Evolutionary conservation across 176 grass and related monocot genomes (phyloP).

Genomic region (Chrysopogon serrulatus): DNA sequence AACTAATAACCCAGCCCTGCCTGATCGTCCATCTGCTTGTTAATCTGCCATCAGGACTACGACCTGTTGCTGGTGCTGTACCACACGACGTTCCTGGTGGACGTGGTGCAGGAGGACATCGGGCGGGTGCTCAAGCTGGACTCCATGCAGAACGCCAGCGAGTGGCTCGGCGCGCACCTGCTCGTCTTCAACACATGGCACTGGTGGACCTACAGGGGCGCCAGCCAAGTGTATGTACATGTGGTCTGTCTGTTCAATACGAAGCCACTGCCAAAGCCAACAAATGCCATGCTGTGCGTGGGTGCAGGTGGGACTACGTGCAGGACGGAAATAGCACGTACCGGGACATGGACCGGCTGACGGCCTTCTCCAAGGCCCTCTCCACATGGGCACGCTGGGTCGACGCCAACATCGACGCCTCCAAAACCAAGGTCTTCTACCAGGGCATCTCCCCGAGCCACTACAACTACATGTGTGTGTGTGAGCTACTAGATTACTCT

Average conservation of each 20-base stretch:
- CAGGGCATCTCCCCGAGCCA: constrained; percentile 68
- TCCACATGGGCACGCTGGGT: constrained; percentile 54
- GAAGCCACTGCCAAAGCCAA: no score
- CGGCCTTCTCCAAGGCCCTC: constrained; percentile 50
- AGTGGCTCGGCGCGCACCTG: constrained; percentile 45
- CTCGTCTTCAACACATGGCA: constrained; percentile 70
- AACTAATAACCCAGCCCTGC: no score
- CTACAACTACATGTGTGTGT: constrained; percentile 32
- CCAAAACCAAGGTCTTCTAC: constrained; percentile 46
- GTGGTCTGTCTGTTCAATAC: neutral
- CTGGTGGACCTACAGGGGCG: constrained; percentile 55
- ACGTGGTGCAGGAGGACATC: constrained; percentile 25
- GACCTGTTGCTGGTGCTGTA: constrained; percentile 31
- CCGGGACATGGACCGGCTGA: constrained; percentile 48
- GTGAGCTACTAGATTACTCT: constrained; percentile 20
- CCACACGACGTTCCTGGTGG: constrained; percentile 47
- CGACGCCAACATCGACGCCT: constrained; percentile 32
- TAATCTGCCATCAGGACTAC: constrained; percentile 18
- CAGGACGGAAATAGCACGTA: constrained; percentile 27
- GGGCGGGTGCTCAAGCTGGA: constrained; percentile 48
- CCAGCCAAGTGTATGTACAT: constrained; percentile 54
- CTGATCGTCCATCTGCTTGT: no score
- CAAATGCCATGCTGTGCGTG: neutral
- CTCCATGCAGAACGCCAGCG: constrained; percentile 16
- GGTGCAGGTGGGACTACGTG: constrained; percentile 56